Evolutionary conservation across 73 alveolate genomes (phyloP), one percentile per base, ranked within the genome.

Genomic region (Tetrahymena malaccensis): DNA sequence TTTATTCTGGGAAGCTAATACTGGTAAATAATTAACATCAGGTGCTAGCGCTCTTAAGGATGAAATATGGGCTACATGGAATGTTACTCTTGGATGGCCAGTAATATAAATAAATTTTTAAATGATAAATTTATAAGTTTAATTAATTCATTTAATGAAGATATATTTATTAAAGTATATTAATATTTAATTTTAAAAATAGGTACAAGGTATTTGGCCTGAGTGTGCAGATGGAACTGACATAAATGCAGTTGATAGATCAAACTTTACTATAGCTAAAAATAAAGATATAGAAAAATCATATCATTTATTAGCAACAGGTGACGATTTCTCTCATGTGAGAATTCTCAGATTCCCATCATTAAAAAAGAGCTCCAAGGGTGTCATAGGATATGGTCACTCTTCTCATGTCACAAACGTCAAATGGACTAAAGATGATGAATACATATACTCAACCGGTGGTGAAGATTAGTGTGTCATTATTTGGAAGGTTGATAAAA

Each of bases 401-500:
- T 97, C 98, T 35, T 96, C 98, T 31, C 99, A 97, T 93, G 98
- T 98, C 35, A 98, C 99, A 43, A 98, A 98, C 95, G 98, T 98
- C 16, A 99, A 98, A 97, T 98, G 98, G 97, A 85, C 98, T 37
- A 93, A 97, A 43, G 98, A 98, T 97, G 99, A 98, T 94, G 93
- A 96, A 85, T 94, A 94, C 85, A 94, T 99, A 44, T 96, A 97
- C 93, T 97, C 99, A 37, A 97, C 99, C 56, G 99, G 99, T 35
- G 99, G 99, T 31, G 99, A 98, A 96, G 99, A 99, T 96, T 96
- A 98, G 93, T 97, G 99, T 96, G 98, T 98, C 11, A 97, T 99
- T 96, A 96, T 98, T 83, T 98, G 99, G 99, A 99, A 98, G 94
- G 97, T 96, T 93, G 89, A 95, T 27, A 95, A 95, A 33, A 93